A percentile compares a stretch with the other conserved stretches of the same genome.
phyloP scores from a whole-genome alignment of 148 eudicot species.

The Arctostaphylos glauca region DNA sequence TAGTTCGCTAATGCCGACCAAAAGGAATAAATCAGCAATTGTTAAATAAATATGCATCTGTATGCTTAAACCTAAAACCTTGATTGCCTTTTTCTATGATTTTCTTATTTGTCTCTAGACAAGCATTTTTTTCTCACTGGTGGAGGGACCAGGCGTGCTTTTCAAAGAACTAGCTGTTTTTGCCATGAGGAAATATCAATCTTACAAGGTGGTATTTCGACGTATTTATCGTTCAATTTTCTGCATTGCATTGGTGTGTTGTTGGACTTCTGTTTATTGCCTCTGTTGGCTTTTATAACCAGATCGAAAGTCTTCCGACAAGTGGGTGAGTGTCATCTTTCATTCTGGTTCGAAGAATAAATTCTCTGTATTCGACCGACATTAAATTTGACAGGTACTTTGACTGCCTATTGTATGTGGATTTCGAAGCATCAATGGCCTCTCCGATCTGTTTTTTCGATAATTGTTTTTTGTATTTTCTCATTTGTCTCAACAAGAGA shows the following conservation, averaged over 20 bases:
- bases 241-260: too few species aligned
- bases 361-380: too few species aligned
- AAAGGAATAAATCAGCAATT: not conserved
- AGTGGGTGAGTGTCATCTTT: too few species aligned
- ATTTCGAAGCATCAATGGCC: constrained; percentile 70
- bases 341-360: too few species aligned
- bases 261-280: constrained; percentile 1
- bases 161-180: constrained; percentile 85
- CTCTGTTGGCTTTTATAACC: too few species aligned
- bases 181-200: constrained; percentile 65
- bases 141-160: constrained; percentile 87
- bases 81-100: not conserved
- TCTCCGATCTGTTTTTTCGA: too few species aligned
- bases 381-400: constrained; percentile 33
- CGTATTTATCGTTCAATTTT: too few species aligned
- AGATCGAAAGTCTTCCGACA: too few species aligned
- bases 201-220: constrained; percentile 57
- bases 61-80: too few species aligned
- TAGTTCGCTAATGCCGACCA: not conserved
- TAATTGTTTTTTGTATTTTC: too few species aligned
- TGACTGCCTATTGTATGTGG: constrained; percentile 59
- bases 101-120: constrained; percentile 39
- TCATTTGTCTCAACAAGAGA: too few species aligned
- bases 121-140: constrained; percentile 80
- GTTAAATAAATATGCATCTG: too few species aligned